Evolutionary conservation across 2,329 filamentous ascomycete genomes (phyloP), one percentile per base, ranked within the genome.

Genomic region (Daldinia sp.): DNA sequence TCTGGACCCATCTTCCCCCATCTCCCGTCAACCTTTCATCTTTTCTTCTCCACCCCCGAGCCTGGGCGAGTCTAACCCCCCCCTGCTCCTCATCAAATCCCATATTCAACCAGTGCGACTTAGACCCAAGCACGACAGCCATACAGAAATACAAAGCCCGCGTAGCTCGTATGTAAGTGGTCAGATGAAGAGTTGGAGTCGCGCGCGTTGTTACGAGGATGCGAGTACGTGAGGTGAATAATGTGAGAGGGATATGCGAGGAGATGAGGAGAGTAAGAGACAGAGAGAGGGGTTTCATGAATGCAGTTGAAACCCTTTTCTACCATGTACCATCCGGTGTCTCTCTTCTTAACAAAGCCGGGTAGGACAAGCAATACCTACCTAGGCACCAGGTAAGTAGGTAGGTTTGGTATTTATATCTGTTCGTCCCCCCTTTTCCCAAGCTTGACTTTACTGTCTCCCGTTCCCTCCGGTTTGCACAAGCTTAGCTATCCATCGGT

Each of bases 321-420:
- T 39, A 39, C 55, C 53, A 15, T 48, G 39, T 56, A 41, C 63
- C 20, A 33, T 20, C n/a, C 39, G 44, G 5, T 15, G 30, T 37
- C 28, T 35, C 26, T 33, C 26, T 33, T 60, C 39, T 23, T 63
- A 60, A 63, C 59, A 63, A 67, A 63, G 64, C 44, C 30, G 54
- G 51, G 58, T 60, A 66, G 46, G 50, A 58, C 35, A 35, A 12
- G 61, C 41, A 42, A 42, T 18, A 20, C 6, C 20, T 18, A 20
- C 6, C 20, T 23, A 23, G 20, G 20, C 20, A 23, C 20, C 20
- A 23, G 20, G 20, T 23, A 23, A 23, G 20, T 20, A 60, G 56
- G 58, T 63, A 66, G 41, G 54, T 51, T 18, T 39, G 60, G 50
- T 71, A 71, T 71, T 71, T 71, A 71, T 71, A 69, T 71, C 63